phyloP scores from a whole-genome alignment of 2,329 filamentous ascomycete genomes.

The Colletotrichum limetticola region DNA sequence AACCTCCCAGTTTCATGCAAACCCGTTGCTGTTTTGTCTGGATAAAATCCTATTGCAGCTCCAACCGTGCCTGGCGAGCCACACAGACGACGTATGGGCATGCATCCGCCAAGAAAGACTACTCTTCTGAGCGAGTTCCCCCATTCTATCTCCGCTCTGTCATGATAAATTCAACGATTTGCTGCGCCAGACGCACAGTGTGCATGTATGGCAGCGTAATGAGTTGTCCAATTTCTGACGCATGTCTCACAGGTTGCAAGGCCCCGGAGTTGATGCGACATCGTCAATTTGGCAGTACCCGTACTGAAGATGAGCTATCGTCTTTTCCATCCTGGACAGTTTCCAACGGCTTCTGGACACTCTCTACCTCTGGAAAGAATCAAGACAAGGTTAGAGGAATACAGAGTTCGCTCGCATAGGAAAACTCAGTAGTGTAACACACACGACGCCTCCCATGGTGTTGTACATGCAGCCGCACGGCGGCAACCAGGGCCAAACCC shows the following conservation, averaged over 20 bases:
- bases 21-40: constrained; percentile 42
- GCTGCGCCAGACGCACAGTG: constrained; percentile 19
- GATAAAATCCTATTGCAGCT: constrained; percentile 39
- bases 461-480: not conserved
- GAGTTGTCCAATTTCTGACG: constrained; percentile 37
- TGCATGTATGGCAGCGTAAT: constrained; percentile 33
- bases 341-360: not conserved
- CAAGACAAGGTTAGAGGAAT: not conserved
- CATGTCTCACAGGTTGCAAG: constrained; percentile 36
- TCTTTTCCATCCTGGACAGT: constrained; percentile 7
- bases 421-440: not conserved
- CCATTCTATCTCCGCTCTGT: constrained; percentile 21
- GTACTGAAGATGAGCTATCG: constrained; percentile 27
- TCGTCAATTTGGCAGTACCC: constrained; percentile 22
- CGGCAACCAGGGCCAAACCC: constrained; percentile 28
- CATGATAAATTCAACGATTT: constrained; percentile 19
- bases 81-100: constrained; percentile 7
- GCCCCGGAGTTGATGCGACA: constrained; percentile 29
- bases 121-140: constrained; percentile 28
- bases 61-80: constrained; percentile 18
- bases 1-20: constrained; percentile 42
- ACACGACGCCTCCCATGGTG: constrained; percentile 4
- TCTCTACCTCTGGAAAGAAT: not conserved
- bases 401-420: not conserved
- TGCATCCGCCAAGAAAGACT: constrained; percentile 26